Evolutionary conservation across 2,329 filamentous ascomycete genomes (phyloP).

Genomic region (Chrysosporium queenslandicum): DNA sequence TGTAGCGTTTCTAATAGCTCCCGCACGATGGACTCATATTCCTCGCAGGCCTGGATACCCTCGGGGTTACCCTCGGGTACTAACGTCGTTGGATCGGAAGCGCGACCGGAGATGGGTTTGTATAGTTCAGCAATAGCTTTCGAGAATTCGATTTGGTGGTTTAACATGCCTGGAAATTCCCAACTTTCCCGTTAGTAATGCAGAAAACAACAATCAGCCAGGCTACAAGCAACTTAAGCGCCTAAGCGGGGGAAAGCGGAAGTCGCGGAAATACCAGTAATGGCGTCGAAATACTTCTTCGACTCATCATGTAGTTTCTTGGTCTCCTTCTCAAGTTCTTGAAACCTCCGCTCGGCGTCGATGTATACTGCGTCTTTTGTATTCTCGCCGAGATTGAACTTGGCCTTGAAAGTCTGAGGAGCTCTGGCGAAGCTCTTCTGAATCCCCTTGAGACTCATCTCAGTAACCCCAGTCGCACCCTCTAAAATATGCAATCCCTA

Average conservation of each 20-base stretch:
- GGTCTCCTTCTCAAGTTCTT: slow-evolving; percentile 88
- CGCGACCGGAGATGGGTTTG: slow-evolving; percentile 90
- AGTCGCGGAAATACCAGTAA: slow-evolving; percentile 55
- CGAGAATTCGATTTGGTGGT: slow-evolving; percentile 96
- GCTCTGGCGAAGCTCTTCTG: slow-evolving; percentile 81
- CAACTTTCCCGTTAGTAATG: slow-evolving; percentile 5
- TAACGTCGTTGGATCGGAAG: slow-evolving; percentile 82
- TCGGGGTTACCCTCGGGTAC: slow-evolving; percentile 78
- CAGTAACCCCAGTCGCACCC: not conserved
- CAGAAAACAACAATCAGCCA: not conserved
- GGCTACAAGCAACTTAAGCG: not conserved
- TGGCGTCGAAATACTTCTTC: slow-evolving; percentile 93
- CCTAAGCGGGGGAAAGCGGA: not conserved
- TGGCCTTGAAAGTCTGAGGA: slow-evolving; percentile 81
- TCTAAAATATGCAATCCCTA: not conserved
- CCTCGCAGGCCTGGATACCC: slow-evolving; percentile 88
- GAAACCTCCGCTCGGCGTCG: slow-evolving; percentile 86
- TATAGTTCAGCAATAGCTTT: slow-evolving; percentile 93
- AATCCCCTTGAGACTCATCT: slow-evolving; percentile 96
- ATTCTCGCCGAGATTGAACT: slow-evolving; percentile 90
- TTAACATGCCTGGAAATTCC: slow-evolving; percentile 61
- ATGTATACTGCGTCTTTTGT: slow-evolving; percentile 92
- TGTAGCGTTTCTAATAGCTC: slow-evolving; percentile 80
- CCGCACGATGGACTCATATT: slow-evolving; percentile 84
- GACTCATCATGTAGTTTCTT: slow-evolving; percentile 96